phyloP scores from a whole-genome alignment of 202 grass and related monocot genomes.

The Miscanthus sacchariflorus region DNA sequence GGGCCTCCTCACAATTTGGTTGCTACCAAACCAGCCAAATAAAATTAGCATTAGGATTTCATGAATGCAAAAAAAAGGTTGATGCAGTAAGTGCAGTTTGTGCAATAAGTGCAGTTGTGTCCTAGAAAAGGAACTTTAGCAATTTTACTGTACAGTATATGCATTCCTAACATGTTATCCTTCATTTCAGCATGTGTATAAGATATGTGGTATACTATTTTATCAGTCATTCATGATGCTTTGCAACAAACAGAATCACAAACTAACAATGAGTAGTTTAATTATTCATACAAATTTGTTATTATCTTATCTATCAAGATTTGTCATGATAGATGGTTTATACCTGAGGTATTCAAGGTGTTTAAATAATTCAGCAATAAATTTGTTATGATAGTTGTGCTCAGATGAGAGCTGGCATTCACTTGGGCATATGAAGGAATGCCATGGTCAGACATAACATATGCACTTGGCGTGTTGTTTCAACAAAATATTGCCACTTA shows the following conservation, averaged over 20 bases:
- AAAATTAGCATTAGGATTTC: conserved; percentile 25
- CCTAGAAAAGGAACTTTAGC: conserved; percentile 24
- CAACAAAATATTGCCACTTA: conserved; percentile 31
- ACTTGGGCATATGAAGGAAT: conserved; percentile 22
- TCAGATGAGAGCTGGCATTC: conserved; percentile 24
- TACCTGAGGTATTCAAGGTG: background rate
- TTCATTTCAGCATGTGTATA: conserved; percentile 21
- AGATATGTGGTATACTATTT: conserved; percentile 28
- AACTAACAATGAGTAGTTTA: conserved; percentile 21
- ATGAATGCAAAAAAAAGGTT: conserved; percentile 8
- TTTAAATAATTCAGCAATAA: conserved; percentile 40
- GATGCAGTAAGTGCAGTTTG: conserved; percentile 27
- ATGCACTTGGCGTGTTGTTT: conserved; percentile 25
- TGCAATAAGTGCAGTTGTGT: background rate
- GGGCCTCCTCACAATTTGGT: conserved; percentile 76
- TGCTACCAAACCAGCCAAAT: conserved; percentile 59
- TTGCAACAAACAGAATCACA: background rate
- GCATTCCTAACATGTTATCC: conserved; percentile 14
- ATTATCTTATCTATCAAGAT: conserved; percentile 8
- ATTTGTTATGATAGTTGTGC: conserved; percentile 1
- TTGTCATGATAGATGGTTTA: conserved; percentile 12
- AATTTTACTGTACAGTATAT: conserved; percentile 21
- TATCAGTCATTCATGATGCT: conserved; percentile 24
- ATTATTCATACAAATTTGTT: background rate
- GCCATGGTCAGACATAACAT: conserved; percentile 20